Conservation (phyloP, 2,329 filamentous ascomycete species). For the Dactylellina drechsleri region DNA sequence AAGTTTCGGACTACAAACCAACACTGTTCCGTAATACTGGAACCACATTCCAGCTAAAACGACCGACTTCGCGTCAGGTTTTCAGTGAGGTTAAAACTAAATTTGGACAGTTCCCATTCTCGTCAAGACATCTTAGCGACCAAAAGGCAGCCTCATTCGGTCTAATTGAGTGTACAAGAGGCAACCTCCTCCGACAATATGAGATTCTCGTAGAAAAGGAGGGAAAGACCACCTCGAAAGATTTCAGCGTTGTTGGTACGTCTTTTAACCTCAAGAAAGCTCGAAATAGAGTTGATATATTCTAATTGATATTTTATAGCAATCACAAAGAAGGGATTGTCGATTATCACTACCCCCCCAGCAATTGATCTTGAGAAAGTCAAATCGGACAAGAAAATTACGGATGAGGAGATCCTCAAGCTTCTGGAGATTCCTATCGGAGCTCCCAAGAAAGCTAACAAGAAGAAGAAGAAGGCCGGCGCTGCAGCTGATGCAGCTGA, state of each 20-base stretch:
- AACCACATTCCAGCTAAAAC: conserved; percentile 92
- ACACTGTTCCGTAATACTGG: conserved; percentile 93
- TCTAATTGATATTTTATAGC: conserved; percentile 67
- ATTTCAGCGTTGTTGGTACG: conserved; percentile 93
- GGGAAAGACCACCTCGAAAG: conserved; percentile 80
- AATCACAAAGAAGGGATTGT: conserved; percentile 96
- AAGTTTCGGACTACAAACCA: conserved; percentile 62
- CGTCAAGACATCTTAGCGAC: conserved; percentile 93
- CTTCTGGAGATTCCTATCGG: conserved; percentile 87
- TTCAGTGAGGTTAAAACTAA: conserved; percentile 96
- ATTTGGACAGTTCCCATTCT: conserved; percentile 98
- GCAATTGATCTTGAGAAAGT: conserved; percentile 80
- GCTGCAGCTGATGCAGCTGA: conserved; percentile 26
- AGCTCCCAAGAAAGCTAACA: conserved; percentile 86
- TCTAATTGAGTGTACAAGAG: conserved; percentile 93
- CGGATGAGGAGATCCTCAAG: conserved; percentile 92
- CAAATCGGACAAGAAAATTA: conserved; percentile 98
- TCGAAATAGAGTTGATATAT: conserved; percentile 1
- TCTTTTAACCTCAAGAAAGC: conserved; percentile 56
- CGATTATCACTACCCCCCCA: conserved; percentile 81
- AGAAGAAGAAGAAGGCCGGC: conserved; percentile 85
- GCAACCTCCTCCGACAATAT: conserved; percentile 92
- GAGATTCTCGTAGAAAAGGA: conserved; percentile 97
- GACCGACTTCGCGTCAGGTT: conserved; percentile 89
- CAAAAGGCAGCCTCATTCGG: conserved; percentile 96